These are phyloP conservation scores for Sclerotinia glacialis DNA, from an alignment of 2,329 filamentous ascomycete species.

Conservation along the genomic window DNA sequence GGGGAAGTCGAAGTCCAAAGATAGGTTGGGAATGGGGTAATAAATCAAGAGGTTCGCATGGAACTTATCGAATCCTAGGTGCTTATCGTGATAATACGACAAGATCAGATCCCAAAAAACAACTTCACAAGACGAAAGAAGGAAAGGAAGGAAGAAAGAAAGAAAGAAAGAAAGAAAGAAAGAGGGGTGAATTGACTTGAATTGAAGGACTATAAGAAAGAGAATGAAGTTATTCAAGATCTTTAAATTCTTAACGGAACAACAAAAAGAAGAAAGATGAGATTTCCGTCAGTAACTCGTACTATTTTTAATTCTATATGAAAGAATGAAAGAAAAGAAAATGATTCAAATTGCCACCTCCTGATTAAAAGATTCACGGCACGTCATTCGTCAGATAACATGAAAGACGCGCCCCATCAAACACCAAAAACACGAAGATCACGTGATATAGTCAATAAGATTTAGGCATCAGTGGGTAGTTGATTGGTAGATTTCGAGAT, in stretches of 20 bases:
- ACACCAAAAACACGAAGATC: neutral
- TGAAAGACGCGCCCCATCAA: conserved; percentile 4
- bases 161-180: neutral
- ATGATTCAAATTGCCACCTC: conserved; percentile 7
- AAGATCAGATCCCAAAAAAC: too few species aligned
- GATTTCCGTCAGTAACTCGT: too few species aligned
- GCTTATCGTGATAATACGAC: neutral
- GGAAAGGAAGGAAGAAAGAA: too few species aligned
- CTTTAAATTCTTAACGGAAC: neutral
- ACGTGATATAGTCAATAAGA: neutral
- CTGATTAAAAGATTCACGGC: neutral
- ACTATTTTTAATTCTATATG: too few species aligned
- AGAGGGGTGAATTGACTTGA: too few species aligned
- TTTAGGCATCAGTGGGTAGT: neutral
- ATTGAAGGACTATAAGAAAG: neutral
- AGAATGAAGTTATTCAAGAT: conserved; percentile 11
- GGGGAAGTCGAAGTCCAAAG: neutral
- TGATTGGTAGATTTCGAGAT: neutral
- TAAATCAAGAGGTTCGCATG: neutral
- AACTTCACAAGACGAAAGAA: too few species aligned
- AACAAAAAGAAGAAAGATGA: neutral
- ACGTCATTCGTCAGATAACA: conserved; percentile 3
- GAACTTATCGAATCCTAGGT: conserved; percentile 5
- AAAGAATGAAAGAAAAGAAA: neutral
- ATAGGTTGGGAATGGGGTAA: neutral